Base-by-base conservation (phyloP, 2,329 filamentous ascomycete genomes). In the Madurella fahalii region DNA sequence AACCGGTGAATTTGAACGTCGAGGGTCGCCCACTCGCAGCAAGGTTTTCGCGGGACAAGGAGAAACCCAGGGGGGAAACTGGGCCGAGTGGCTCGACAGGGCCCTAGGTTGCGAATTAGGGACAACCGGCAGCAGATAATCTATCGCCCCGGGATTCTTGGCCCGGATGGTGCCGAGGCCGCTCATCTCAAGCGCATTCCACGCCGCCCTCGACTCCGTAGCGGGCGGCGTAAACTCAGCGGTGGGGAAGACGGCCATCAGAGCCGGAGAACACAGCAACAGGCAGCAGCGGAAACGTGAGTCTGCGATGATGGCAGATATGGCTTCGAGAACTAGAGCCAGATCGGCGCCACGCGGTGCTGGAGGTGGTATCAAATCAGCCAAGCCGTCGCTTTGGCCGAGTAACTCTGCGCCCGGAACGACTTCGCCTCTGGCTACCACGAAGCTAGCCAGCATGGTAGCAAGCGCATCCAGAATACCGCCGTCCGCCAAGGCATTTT, bases 391-490 rank as follows among this genome's bases (percentile, higher is more conserved):
- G 31, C 74, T 72, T n/a, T 74, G 71, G 31, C 81, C 76, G 43
- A 78, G 68, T 2, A 76, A 66, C 50, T 85, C 82, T 4, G 85
- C 81, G 2, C 80, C 80, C 0, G 86, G 85, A 37, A 89, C 70
- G n/a, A 89, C 84, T 58, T 85, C 80, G 9, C 86, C 87, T 57
- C 84, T 78, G 5, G 81, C 76, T 2, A 88, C 83, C 41, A 87
- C 82, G 65, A 89, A 87, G 53, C 79, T 84, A 50, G 83, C 89
- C 54, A 97, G 72, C 61, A 85, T 85, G 5, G 83, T 79, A 25
- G 90, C 87, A 30, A 97, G 77, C 12, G 86, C 82, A 70, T 96
- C 90, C 34, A 97, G 75, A 25, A 95, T 78, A 5, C 89, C 89
- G 11, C 77, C 78, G 39, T 85, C 85, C 11, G 89, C 82, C 52